Percentiles rank a stretch among this genome's conserved stretches.
Evolutionary conservation across 306 rosid species (phyloP).

Genomic region (Trifolium dubium): DNA sequence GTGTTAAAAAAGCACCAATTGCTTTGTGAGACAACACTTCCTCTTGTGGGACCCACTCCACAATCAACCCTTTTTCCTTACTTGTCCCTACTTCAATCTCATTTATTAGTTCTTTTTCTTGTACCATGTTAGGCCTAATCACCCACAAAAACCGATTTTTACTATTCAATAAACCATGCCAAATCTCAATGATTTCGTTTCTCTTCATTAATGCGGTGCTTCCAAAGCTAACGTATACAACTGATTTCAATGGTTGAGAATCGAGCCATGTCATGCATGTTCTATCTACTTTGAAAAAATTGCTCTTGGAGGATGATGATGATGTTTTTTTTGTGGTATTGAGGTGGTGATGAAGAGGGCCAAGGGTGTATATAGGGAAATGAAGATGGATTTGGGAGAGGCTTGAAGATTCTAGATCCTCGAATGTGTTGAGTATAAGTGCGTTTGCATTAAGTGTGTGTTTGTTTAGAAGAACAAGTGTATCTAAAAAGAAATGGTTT

Average conservation of each 20-base stretch:
- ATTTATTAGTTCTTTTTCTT: neutral
- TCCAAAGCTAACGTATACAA: slow-evolving; percentile 63
- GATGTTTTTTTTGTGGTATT: neutral
- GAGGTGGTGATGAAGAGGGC: slow-evolving; percentile 58
- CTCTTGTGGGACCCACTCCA: slow-evolving; percentile 66
- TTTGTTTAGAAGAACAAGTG: neutral
- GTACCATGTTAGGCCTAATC: slow-evolving; percentile 42
- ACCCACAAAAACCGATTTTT: slow-evolving; percentile 60
- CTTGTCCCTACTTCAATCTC: slow-evolving; percentile 45
- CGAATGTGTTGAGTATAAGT: slow-evolving; percentile 62
- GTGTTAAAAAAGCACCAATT: slow-evolving; percentile 59
- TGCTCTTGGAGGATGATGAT: neutral
- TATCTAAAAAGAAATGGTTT: rapidly evolving
- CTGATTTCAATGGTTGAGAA: slow-evolving; percentile 49
- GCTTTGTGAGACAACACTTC: slow-evolving; percentile 57
- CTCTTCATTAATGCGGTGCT: slow-evolving; percentile 28
- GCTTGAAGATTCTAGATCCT: slow-evolving; percentile 58
- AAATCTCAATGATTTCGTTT: slow-evolving; percentile 50
- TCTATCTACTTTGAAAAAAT: slow-evolving; percentile 42
- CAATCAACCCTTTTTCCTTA: slow-evolving; percentile 48
- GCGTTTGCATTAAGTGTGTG: slow-evolving; percentile 44
- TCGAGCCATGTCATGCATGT: slow-evolving; percentile 64
- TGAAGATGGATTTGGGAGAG: slow-evolving; percentile 36
- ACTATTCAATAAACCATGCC: slow-evolving; percentile 66
- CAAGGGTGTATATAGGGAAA: slow-evolving; percentile 51